Percentiles rank a stretch among this genome's conserved stretches.
These are phyloP conservation scores for Coniosporium apollinis DNA, from an alignment of 495 filamentous ascomycete species.

Conservation along the genomic window DNA sequence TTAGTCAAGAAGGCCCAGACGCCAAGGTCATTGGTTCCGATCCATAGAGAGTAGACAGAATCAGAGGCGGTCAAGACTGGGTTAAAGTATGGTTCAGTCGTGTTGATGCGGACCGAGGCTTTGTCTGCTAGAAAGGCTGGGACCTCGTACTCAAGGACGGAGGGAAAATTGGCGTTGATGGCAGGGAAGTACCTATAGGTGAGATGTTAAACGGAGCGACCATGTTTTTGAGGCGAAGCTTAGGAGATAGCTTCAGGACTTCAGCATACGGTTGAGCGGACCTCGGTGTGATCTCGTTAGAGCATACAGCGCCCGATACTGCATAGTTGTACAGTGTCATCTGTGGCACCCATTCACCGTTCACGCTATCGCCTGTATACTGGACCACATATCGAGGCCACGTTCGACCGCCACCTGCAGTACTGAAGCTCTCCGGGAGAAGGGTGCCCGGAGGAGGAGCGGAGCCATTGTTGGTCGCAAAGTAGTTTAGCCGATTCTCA, in stretches of 20 bases:
- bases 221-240: too few relatives aligned
- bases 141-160: conserved; percentile 48
- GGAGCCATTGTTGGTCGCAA: conserved; percentile 36
- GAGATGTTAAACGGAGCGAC: background rate
- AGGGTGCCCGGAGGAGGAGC: conserved; percentile 44
- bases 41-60: conserved; percentile 60
- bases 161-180: conserved; percentile 39
- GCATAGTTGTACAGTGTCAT: conserved; percentile 51
- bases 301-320: conserved; percentile 51
- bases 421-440: conserved; percentile 22
- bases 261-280: too few relatives aligned
- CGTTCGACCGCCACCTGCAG: conserved; percentile 44
- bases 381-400: conserved; percentile 48
- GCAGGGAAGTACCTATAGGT: conserved; percentile 14
- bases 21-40: conserved; percentile 64
- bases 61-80: conserved; percentile 25
- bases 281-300: conserved; percentile 44
- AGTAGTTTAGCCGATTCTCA: conserved; percentile 45
- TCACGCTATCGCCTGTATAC: conserved; percentile 30
- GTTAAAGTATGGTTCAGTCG: conserved; percentile 32
- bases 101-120: conserved; percentile 22
- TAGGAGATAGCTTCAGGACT: too few relatives aligned
- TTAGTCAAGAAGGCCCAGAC: conserved; percentile 44
- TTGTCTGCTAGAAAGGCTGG: conserved; percentile 50
- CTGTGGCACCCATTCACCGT: background rate